phyloP scores from a whole-genome alignment of 179 eudicot species.

The Carnegiea gigantea region DNA sequence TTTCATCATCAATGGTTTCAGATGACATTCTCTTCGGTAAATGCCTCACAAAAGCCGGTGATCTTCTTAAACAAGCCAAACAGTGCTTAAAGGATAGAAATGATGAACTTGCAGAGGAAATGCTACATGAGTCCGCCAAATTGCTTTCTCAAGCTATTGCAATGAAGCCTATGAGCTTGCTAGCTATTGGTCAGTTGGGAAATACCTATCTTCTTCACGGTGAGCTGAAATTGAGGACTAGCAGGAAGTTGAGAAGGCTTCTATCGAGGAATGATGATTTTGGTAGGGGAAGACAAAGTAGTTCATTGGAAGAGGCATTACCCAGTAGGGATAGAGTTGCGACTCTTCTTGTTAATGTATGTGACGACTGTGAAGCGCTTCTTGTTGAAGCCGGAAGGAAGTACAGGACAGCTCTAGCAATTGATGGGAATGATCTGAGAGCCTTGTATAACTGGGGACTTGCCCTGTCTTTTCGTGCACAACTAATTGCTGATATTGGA shows the following conservation, averaged over 20 bases:
- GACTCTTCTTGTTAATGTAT: slow-evolving; percentile 54
- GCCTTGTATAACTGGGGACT: slow-evolving; percentile 98
- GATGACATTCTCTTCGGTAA: slow-evolving; percentile 60
- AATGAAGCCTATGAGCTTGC: slow-evolving; percentile 90
- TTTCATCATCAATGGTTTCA: slow-evolving; percentile 50
- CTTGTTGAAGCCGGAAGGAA: slow-evolving; percentile 87
- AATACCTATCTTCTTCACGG: slow-evolving; percentile 95
- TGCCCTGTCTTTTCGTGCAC: slow-evolving; percentile 87
- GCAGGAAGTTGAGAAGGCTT: slow-evolving; percentile 61
- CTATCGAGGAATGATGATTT: slow-evolving; percentile 39
- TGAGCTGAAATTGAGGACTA: slow-evolving; percentile 68
- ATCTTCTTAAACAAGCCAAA: slow-evolving; percentile 64
- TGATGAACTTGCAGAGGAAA: slow-evolving; percentile 56
- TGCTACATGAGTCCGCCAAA: slow-evolving; percentile 53
- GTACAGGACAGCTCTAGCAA: slow-evolving; percentile 73
- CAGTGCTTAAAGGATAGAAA: slow-evolving; percentile 39
- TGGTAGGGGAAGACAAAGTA: slow-evolving; percentile 28
- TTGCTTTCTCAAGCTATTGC: slow-evolving; percentile 72
- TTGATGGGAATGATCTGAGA: slow-evolving; percentile 85
- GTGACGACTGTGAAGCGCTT: slow-evolving; percentile 91
- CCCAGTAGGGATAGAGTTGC: slow-evolving; percentile 46
- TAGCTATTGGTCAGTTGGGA: slow-evolving; percentile 89
- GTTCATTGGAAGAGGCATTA: slow-evolving; percentile 31
- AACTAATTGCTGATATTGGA: slow-evolving; percentile 91
- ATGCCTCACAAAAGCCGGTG: slow-evolving; percentile 58